Percentiles rank a stretch among this genome's conserved stretches.
Conservation (phyloP, 371 early-diverging fungal genomes). For the Rhizopus sp. region DNA sequence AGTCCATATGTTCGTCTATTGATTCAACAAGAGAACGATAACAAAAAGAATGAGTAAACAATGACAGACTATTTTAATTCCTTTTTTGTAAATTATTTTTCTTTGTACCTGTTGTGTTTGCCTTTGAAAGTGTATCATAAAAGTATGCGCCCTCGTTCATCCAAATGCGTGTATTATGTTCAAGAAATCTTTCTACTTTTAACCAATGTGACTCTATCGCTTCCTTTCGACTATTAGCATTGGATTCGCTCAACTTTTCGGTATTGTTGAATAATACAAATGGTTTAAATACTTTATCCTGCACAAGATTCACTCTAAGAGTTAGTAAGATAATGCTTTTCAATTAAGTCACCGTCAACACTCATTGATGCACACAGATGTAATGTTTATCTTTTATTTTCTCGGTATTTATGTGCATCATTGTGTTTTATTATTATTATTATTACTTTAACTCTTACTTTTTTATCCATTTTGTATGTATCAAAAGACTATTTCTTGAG, state of each 20-base stretch:
- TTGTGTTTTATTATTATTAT: no score
- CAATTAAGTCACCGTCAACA: background rate
- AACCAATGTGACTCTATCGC: constrained; percentile 33
- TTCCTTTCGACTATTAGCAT: constrained; percentile 3
- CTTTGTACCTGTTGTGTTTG: constrained; percentile 11
- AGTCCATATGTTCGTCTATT: background rate
- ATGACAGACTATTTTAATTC: background rate
- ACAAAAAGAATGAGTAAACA: background rate
- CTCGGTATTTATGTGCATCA: no score
- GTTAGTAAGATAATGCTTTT: background rate
- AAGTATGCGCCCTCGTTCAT: constrained; percentile 13
- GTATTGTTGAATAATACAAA: constrained; percentile 11
- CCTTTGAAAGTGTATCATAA: background rate
- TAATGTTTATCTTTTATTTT: no score
- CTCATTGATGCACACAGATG: background rate
- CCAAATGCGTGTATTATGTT: constrained; percentile 44
- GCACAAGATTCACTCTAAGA: background rate
- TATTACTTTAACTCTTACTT: no score
- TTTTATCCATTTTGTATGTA: background rate
- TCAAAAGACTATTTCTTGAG: background rate
- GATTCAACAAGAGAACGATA: background rate
- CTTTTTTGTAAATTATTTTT: background rate
- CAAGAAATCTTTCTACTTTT: constrained; percentile 34
- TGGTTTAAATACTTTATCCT: constrained; percentile 7
- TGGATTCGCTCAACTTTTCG: no score